Conservation (phyloP, 2,329 filamentous ascomycete species). For the Cercospora berteroae region DNA sequence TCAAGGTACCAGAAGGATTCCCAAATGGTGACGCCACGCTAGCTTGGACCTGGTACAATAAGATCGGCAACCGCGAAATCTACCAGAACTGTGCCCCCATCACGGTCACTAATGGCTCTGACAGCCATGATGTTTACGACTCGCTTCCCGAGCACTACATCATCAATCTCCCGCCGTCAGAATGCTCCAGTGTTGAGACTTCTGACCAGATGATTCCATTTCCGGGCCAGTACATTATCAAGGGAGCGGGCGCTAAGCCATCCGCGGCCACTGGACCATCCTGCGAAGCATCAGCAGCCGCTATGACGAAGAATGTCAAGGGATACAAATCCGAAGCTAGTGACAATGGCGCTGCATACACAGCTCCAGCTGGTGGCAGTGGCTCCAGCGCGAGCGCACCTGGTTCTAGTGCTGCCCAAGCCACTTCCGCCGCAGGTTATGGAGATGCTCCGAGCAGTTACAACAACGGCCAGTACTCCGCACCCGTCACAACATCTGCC, state of each 20-base stretch:
- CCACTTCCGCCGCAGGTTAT: constrained; percentile 20
- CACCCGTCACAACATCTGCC: constrained; percentile 4
- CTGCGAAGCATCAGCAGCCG: constrained; percentile 24
- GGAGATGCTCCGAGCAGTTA: background rate
- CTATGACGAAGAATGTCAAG: constrained; percentile 10
- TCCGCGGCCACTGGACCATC: constrained; percentile 19
- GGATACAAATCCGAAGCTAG: constrained; percentile 11
- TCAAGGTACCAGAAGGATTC: constrained; percentile 69
- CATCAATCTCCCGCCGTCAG: constrained; percentile 58
- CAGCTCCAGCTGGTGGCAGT: constrained; percentile 5
- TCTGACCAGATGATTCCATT: constrained; percentile 60
- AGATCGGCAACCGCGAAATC: constrained; percentile 78
- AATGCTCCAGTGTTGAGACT: constrained; percentile 55
- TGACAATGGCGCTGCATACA: constrained; percentile 3
- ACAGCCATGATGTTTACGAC: constrained; percentile 51
- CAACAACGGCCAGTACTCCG: constrained; percentile 5
- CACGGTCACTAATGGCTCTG: constrained; percentile 54
- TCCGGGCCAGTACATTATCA: constrained; percentile 49
- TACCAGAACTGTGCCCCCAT: constrained; percentile 94
- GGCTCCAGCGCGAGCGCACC: background rate
- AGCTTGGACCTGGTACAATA: constrained; percentile 89
- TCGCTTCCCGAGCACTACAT: constrained; percentile 68
- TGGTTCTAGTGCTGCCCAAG: constrained; percentile 15
- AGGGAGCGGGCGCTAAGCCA: background rate
- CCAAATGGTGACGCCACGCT: constrained; percentile 71